These are phyloP conservation scores for Sanghuangporus weigelae DNA, from an alignment of 1,284 basidiomycete species.

Conservation along the genomic window DNA sequence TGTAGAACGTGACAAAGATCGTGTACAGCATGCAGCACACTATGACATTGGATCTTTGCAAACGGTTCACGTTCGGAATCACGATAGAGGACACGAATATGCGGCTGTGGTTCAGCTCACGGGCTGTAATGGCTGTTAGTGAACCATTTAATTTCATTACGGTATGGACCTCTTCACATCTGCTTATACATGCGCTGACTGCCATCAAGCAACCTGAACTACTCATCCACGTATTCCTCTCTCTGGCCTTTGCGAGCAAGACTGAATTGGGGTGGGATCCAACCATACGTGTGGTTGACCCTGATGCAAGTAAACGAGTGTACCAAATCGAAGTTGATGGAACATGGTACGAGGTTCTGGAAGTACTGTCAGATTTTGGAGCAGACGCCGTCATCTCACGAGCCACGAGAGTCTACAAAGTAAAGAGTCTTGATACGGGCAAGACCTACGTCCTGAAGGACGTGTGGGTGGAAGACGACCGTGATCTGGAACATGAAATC, in stretches of 20 bases:
- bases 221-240: conserved; percentile 5
- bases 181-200: background rate
- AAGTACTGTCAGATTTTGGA: conserved; percentile 2
- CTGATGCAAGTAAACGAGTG: background rate
- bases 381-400: background rate
- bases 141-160: conserved; percentile 3
- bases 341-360: background rate
- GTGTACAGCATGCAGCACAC: conserved; percentile 17
- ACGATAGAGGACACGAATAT: conserved; percentile 16
- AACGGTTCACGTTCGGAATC: conserved; percentile 16
- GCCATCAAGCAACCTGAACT: background rate
- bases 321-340: background rate
- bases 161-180: background rate
- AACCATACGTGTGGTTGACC: background rate
- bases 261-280: conserved; percentile 8
- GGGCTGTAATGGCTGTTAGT: background rate
- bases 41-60: conserved; percentile 18
- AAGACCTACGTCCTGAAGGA: background rate
- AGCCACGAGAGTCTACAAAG: conserved; percentile 7
- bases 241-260: conserved; percentile 1
- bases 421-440: background rate
- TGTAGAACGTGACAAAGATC: conserved; percentile 19
- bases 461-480: conserved; percentile 1
- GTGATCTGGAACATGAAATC: background rate
- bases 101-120: conserved; percentile 14